Evolutionary conservation across 2,329 filamentous ascomycete genomes (phyloP).

Genomic region (Metarhizium sp.): DNA sequence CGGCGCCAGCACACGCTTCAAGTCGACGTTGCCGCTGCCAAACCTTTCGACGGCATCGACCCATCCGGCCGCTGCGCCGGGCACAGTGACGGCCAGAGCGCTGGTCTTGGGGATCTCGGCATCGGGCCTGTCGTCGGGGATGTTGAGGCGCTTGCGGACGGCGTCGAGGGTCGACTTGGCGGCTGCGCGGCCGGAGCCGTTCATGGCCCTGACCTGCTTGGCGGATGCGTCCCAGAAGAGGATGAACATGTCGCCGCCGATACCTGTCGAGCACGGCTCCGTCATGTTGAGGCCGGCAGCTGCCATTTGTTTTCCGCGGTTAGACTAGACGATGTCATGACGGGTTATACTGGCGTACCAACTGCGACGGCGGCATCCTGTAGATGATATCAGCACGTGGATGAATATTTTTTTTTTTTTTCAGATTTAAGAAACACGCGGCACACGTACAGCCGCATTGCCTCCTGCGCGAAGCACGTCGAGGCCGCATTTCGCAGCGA

Average conservation of each 20-base stretch:
- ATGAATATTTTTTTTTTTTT: no score
- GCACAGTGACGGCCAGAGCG: conserved; percentile 75
- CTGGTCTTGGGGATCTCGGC: conserved; percentile 63
- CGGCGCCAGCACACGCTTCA: conserved; percentile 71
- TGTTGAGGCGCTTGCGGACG: conserved; percentile 58
- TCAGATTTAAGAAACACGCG: no score
- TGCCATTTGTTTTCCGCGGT: conserved; percentile 19
- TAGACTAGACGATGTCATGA: no score
- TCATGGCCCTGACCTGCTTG: conserved; percentile 74
- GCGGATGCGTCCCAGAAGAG: conserved; percentile 81
- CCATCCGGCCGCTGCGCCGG: conserved; percentile 90
- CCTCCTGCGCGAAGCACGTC: conserved; percentile 78
- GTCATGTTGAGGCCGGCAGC: conserved; percentile 90
- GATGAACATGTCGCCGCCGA: conserved; percentile 96
- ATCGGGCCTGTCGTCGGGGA: conserved; percentile 42
- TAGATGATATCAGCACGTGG: conserved; percentile 1
- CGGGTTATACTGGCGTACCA: conserved; percentile 33
- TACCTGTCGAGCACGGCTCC: conserved; percentile 86
- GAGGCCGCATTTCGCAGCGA: conserved; percentile 82
- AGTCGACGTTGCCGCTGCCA: conserved; percentile 71
- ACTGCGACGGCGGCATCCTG: conserved; percentile 95
- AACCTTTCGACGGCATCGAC: conserved; percentile 80
- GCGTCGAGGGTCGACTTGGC: conserved; percentile 58
- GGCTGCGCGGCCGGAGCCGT: conserved; percentile 83
- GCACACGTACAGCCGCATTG: conserved; percentile 71